Evolutionary conservation across 2,329 filamentous ascomycete species (phyloP).

Genomic region (Dactylonectria macrodidyma): DNA sequence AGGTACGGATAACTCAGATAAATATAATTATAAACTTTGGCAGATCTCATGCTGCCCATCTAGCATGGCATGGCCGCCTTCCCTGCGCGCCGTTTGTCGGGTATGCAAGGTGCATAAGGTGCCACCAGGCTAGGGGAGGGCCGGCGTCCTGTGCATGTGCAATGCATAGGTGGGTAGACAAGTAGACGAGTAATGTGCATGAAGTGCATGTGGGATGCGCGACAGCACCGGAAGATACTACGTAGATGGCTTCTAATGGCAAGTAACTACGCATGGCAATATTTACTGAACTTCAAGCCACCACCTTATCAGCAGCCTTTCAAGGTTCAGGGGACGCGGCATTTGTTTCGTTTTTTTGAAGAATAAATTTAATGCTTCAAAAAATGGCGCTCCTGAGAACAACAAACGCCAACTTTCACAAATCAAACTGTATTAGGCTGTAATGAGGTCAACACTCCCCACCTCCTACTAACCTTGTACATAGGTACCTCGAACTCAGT

Average conservation of each 20-base stretch:
- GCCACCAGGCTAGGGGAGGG: conserved; percentile 40
- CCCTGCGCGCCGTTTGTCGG: conserved; percentile 44
- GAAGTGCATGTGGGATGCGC: conserved; percentile 32
- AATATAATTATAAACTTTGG: conserved; percentile 35
- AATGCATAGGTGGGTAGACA: conserved; percentile 24
- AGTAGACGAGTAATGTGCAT: conserved; percentile 27
- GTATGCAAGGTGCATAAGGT: conserved; percentile 49
- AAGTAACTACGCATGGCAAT: not conserved
- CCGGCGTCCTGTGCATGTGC: conserved; percentile 30
- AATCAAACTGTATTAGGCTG: conserved; percentile 10
- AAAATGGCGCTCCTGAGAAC: conserved; percentile 6
- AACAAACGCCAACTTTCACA: conserved; percentile 3
- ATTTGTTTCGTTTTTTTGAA: not conserved
- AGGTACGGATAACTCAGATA: conserved; percentile 24
- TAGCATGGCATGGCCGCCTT: conserved; percentile 40
- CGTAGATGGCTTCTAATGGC: not conserved
- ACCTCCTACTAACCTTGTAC: not conserved
- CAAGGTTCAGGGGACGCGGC: not conserved
- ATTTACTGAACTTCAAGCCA: not conserved
- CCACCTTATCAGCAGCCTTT: conserved; percentile 1
- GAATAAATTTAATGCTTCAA: not conserved
- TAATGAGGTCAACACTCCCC: conserved; percentile 21
- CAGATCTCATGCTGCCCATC: conserved; percentile 47
- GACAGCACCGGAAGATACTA: not conserved
- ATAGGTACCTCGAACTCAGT: too few relatives aligned